Conservation (phyloP, 208 protist genomes). For the Lotmaria passim region DNA sequence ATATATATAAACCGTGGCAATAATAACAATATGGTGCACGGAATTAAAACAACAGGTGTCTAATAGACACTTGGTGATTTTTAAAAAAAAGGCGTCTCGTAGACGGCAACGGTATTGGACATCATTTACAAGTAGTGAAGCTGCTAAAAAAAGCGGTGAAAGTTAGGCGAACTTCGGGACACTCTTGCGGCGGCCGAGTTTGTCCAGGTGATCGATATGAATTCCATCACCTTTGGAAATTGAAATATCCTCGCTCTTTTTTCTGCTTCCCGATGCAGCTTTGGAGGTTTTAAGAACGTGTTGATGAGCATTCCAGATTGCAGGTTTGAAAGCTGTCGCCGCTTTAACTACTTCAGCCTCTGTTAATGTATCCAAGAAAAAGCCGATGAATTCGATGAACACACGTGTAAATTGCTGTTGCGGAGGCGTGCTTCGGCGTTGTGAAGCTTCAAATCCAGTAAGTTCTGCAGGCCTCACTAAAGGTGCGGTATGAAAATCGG, state of each 20-base stretch:
- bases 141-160: not conserved
- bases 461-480: constrained; percentile 7
- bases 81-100: constrained; percentile 29
- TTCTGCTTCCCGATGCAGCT: constrained; percentile 21
- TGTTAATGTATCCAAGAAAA: constrained; percentile 75
- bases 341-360: constrained; percentile 57
- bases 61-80: too few species aligned
- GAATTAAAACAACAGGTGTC: constrained; percentile 22
- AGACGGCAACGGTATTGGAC: too few species aligned
- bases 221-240: constrained; percentile 56
- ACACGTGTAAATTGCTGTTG: constrained; percentile 56
- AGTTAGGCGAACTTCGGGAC: constrained; percentile 21
- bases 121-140: not conserved
- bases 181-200: constrained; percentile 61
- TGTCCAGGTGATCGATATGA: constrained; percentile 79
- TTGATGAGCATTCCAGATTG: constrained; percentile 61
- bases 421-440: constrained; percentile 26
- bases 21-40: constrained; percentile 7
- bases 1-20: constrained; percentile 10
- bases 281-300: constrained; percentile 55
- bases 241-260: constrained; percentile 12
- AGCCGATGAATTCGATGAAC: constrained; percentile 54
- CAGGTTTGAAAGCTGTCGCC: constrained; percentile 59
- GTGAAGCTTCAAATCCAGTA: constrained; percentile 15
- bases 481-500: constrained; percentile 36